Evolutionary conservation across 768 basidiomycete genomes (phyloP), one percentile per base, ranked within the genome.

Genomic region (Mycena filopes): DNA sequence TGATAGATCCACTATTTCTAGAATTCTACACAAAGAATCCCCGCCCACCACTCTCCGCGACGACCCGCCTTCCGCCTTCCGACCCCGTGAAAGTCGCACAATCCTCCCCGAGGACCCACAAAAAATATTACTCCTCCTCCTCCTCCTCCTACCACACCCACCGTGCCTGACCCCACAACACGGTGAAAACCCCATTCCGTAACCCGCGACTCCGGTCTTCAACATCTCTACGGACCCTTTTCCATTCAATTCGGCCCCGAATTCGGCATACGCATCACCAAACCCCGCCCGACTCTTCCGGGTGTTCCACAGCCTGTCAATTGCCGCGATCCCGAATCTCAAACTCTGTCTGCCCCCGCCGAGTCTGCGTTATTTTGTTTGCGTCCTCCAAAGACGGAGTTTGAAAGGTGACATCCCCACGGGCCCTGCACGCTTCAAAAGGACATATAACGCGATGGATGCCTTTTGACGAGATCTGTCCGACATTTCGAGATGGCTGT

Each of bases 331-430:
- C n/a, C 23, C 48, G 45, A 23, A 36, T 26, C 56, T 20, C 4
- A 10, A 16, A n/a, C 10, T 16, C 43, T 15, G 29, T 21, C 28
- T 13, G 10, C 21, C 29, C 33, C 40, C n/a, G n/a, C n/a, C n/a
- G n/a, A n/a, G n/a, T n/a, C n/a, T n/a, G 20, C 5, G 0, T 6
- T 36, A 15, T 23, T 25, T 23, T n/a, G 8, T 48, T 58, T 11
- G 13, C 25, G 12, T 23, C 55, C 50, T 40, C 63, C 43, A 64
- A 58, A 12, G 45, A 23, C 62, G 63, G 54, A 43, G 21, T 57
- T 63, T 63, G 62, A 56, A 58, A 21, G 55, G 41, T 63, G 61
- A 63, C 55, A 55, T 43, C 38, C 15, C 41, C 63, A 64, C 63
- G 63, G 56, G 63, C 28, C 26, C 55, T 33, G 33, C 33, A 26